phyloP scores from a whole-genome alignment of 257 asterid genomes.

The Salvia miltiorrhiza region DNA sequence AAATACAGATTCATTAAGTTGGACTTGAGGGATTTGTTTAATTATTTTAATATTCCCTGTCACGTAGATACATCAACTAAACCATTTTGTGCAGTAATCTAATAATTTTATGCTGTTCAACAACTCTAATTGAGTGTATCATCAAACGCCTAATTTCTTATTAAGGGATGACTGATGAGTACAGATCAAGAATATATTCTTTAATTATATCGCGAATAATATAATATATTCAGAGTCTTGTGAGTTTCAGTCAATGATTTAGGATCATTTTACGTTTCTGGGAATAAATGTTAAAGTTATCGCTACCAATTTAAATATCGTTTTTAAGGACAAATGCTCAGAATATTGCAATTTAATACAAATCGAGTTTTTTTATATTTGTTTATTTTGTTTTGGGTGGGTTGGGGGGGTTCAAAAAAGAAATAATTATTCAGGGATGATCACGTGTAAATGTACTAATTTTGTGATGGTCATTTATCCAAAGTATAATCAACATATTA shows the following conservation, averaged over 20 bases:
- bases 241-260: not conserved
- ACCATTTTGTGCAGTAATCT: not conserved
- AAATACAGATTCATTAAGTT: not conserved
- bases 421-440: not conserved
- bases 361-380: not conserved
- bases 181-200: not conserved
- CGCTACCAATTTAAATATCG: too few relatives aligned
- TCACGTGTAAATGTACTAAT: not conserved
- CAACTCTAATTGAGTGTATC: conserved; percentile 9
- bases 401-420: too few relatives aligned
- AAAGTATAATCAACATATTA: not conserved
- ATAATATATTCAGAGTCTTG: not conserved
- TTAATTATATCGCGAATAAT: not conserved
- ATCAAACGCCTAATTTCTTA: not conserved
- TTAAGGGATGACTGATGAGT: not conserved
- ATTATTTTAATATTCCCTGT: not conserved
- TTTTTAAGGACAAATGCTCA: not conserved
- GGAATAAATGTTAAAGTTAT: not conserved
- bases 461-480: not conserved
- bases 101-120: conserved; percentile 1
- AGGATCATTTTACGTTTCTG: not conserved
- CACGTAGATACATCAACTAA: conserved; percentile 10
- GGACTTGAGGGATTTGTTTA: not conserved
- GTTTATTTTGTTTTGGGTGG: too few relatives aligned
- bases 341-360: not conserved